phyloP scores from a whole-genome alignment of 2,329 filamentous ascomycete species.

The Cordyceps pruinosa region DNA sequence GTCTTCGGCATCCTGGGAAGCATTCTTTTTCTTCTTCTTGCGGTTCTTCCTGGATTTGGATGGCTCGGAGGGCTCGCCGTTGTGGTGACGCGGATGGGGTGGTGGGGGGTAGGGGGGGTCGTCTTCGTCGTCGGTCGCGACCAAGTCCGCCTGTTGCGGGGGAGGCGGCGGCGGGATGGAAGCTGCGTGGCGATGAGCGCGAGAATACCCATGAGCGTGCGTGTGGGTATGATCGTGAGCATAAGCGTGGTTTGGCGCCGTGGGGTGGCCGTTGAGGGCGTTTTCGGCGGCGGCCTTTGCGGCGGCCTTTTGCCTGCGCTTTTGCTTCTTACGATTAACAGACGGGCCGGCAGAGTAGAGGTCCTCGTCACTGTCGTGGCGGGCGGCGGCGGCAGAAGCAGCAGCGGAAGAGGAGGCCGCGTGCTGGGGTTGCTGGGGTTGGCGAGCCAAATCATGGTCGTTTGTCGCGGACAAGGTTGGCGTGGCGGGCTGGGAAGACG shows the following conservation, averaged over 20 bases:
- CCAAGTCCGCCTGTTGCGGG: conserved; percentile 41
- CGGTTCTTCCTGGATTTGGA: conserved; percentile 53
- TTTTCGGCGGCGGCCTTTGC: conserved; percentile 51
- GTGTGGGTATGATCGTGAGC: not conserved
- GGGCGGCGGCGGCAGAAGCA: conserved; percentile 1
- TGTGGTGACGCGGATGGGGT: conserved; percentile 29
- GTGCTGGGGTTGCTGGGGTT: conserved; percentile 19
- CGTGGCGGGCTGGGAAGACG: conserved; percentile 43
- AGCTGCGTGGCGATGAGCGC: not conserved
- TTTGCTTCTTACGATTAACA: conserved; percentile 92
- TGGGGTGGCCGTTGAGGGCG: conserved; percentile 5
- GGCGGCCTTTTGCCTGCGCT: conserved; percentile 80
- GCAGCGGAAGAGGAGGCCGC: conserved; percentile 1
- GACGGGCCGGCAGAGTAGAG: conserved; percentile 27
- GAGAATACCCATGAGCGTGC: conserved; percentile 13
- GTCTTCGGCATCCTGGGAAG: conserved; percentile 15
- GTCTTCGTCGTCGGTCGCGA: conserved; percentile 52
- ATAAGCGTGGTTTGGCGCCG: conserved; percentile 12
- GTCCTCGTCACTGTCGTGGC: not conserved
- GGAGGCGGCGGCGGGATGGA: conserved; percentile 9
- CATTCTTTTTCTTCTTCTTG: conserved; percentile 61
- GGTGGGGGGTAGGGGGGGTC: conserved; percentile 33
- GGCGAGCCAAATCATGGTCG: conserved; percentile 18
- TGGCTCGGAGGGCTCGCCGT: conserved; percentile 24
- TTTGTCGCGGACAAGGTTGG: conserved; percentile 38